phyloP scores from a whole-genome alignment of 176 grass and related monocot genomes.

The Oryza coarctata region DNA sequence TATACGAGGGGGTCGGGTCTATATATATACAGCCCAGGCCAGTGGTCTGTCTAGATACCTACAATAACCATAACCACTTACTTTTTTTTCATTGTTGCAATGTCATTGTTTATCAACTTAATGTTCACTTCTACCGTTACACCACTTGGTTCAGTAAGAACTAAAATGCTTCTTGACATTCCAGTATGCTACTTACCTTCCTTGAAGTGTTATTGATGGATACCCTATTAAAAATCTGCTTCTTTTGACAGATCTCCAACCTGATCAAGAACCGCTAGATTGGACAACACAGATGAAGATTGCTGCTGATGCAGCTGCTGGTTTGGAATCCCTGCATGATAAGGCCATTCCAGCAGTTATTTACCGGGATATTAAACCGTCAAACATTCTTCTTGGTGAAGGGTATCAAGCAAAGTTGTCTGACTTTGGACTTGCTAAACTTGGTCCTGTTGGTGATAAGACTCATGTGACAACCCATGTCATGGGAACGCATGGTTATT shows the following conservation, averaged over 20 bases:
- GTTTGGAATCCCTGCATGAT: conserved; percentile 77
- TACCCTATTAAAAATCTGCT: not conserved
- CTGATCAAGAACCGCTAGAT: conserved; percentile 54
- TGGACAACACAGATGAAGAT: conserved; percentile 87
- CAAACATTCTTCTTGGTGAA: conserved; percentile 80
- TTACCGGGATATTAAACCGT: conserved; percentile 80
- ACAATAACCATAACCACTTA: not conserved
- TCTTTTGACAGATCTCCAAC: conserved; percentile 50
- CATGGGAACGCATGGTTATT: conserved; percentile 87
- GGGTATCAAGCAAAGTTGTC: conserved; percentile 71
- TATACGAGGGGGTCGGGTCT: too few species aligned
- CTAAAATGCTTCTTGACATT: not conserved
- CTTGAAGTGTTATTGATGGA: conserved; percentile 3
- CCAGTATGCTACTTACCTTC: not conserved
- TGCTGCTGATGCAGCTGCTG: conserved; percentile 67
- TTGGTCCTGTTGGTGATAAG: conserved; percentile 74
- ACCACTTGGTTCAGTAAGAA: not conserved
- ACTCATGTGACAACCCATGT: conserved; percentile 85
- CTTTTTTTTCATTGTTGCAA: not conserved
- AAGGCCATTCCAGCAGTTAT: conserved; percentile 65
- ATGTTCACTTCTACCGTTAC: not conserved
- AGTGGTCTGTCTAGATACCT: too few species aligned
- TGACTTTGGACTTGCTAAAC: conserved; percentile 83
- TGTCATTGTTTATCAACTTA: not conserved
- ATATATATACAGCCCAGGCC: too few species aligned